Base-by-base conservation (phyloP, 1,284 basidiomycete species). In the Cryptococcus amylolentus region DNA sequence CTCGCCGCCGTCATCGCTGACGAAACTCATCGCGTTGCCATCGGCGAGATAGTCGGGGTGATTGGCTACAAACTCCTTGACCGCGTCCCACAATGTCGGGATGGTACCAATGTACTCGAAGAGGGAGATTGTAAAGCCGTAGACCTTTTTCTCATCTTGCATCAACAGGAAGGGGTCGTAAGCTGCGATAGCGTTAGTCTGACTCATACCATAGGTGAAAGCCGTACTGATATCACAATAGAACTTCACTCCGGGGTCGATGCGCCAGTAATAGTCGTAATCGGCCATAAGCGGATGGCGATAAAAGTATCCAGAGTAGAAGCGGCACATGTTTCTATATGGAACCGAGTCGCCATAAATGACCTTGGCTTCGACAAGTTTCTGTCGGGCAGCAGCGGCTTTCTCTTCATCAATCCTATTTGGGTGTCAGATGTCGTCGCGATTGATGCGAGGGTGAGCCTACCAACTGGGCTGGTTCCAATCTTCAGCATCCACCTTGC, bases 231-330 rank as follows among this genome's bases (percentile, higher is more conserved):
- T 57, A 64, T 90, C 86, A 67, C 90, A 92, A 71, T 84, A 88
- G 70, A 84, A 88, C 69, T 85, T 83, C 58, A 91, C 84, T 49
- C 83, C 82, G 3, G 89, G 88, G 82, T 84, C 82, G 74, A 91
- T 85, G 68, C 86, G 86, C 94, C 94, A 97, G 78, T 97, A 97
- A 78, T 94, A 97, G 68, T 86, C 88, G 78, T 88, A 93, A 52
- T 85, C 81, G 61, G 86, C 83, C 43, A 94, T 79, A 13, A 94
- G 79, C 61, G 86, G 84, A 66, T 93, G 89, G 41, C 82, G 80
- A 78, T 85, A 91, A 78, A 91, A 88, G 77, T 84, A 91, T 38
- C 92, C 92, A 54, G 89, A 91, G 75, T 96, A 92, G 80, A 87
- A 97, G 20, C 95, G 86, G 72, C 93, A 96, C 91, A 95, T 80